Evolutionary conservation across 768 basidiomycete genomes (phyloP).

Genomic region (Rhodosporidiobolus sp.): DNA sequence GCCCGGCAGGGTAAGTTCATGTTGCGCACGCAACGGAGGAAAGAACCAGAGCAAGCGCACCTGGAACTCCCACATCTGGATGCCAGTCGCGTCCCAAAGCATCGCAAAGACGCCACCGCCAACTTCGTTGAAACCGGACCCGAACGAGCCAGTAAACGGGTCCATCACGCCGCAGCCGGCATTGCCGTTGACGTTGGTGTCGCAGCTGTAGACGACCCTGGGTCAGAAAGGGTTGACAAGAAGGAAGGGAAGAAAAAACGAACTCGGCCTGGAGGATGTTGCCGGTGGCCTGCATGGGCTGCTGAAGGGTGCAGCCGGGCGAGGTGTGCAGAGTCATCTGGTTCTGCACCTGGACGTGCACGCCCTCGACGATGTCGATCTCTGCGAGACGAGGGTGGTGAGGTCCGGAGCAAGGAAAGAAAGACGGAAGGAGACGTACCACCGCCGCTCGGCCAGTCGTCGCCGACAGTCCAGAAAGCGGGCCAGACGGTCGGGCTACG

Average conservation of each 20-base stretch:
- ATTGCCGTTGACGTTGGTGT: conserved; percentile 12
- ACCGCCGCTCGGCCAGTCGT: conserved; percentile 37
- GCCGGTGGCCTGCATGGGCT: conserved; percentile 39
- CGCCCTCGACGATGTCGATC: conserved; percentile 27
- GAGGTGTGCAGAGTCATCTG: conserved; percentile 74
- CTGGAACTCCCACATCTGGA: conserved; percentile 60
- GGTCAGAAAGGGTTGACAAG: conserved; percentile 38
- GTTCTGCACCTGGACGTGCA: conserved; percentile 52
- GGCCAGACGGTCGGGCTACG: conserved; percentile 15
- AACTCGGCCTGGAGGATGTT: conserved; percentile 3
- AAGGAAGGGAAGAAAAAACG: not conserved
- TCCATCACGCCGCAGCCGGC: conserved; percentile 20
- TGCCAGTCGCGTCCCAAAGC: conserved; percentile 51
- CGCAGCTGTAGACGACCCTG: conserved; percentile 7
- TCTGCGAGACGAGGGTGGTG: not conserved
- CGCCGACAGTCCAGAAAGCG: conserved; percentile 25
- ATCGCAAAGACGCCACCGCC: conserved; percentile 57
- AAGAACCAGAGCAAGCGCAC: conserved; percentile 2
- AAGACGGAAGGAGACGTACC: conserved; percentile 47
- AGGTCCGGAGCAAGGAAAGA: not conserved
- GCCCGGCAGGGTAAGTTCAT: too few species aligned
- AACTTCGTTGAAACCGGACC: conserved; percentile 52
- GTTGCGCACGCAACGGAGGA: too few species aligned
- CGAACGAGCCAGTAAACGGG: conserved; percentile 47
- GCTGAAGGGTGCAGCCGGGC: conserved; percentile 45